Conservation (phyloP, 2,329 filamentous ascomycete genomes). For the Parafenestella ontariensis region DNA sequence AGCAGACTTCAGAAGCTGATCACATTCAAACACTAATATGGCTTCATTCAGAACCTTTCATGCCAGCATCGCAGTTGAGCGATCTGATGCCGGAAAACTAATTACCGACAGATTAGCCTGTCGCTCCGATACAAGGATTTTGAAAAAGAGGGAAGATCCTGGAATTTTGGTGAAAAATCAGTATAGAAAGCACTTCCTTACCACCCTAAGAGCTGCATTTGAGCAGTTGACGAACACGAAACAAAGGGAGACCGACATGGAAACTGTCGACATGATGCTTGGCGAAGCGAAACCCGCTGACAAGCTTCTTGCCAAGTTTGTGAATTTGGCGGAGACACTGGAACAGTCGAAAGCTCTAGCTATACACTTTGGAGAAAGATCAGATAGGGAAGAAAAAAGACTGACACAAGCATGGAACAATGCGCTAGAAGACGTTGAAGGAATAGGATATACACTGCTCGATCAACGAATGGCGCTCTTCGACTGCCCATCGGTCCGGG, state of each 20-base stretch:
- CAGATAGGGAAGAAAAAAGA: neutral
- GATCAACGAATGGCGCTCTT: neutral
- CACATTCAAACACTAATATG: neutral
- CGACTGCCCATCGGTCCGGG: neutral
- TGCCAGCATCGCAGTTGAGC: neutral
- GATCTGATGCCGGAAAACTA: neutral
- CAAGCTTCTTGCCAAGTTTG: constrained; percentile 6
- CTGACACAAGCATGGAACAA: neutral
- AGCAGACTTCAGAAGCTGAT: neutral
- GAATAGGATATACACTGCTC: neutral
- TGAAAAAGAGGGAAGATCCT: neutral
- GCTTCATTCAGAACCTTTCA: neutral
- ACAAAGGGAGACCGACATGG: neutral
- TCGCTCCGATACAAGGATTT: neutral
- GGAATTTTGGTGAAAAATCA: neutral
- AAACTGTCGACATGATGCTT: neutral
- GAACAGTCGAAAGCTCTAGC: constrained; percentile 5
- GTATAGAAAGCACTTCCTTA: neutral
- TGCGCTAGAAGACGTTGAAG: neutral
- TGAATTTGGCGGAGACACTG: neutral
- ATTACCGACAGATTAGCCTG: constrained; percentile 8
- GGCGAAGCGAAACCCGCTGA: neutral
- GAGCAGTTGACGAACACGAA: neutral
- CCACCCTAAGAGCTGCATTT: neutral
- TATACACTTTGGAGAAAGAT: neutral